Evolutionary conservation across 1,139 yeast genomes (phyloP).

Genomic region (Candida sp.): DNA sequence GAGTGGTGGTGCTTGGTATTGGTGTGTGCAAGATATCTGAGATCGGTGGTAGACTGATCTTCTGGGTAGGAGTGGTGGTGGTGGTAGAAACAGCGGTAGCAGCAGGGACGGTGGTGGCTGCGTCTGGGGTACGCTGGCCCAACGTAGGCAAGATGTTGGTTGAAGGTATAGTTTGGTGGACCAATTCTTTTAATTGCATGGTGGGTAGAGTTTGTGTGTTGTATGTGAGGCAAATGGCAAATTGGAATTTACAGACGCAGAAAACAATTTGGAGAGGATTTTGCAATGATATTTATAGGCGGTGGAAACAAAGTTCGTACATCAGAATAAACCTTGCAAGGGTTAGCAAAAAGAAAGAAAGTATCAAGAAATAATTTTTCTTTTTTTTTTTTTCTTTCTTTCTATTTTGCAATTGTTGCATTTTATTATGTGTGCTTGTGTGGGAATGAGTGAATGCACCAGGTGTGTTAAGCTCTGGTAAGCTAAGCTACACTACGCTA

Average conservation of each 20-base stretch:
- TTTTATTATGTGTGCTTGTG: background rate
- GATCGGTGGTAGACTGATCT: conserved; percentile 41
- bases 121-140: background rate
- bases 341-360: background rate
- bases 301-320: background rate
- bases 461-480: background rate
- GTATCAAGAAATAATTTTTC: conserved; percentile 1
- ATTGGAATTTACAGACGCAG: too few relatives aligned
- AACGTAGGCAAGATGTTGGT: background rate
- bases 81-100: background rate
- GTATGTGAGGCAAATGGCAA: background rate
- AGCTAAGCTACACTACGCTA: too few relatives aligned
- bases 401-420: conserved; percentile 3
- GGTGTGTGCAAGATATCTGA: conserved; percentile 29
- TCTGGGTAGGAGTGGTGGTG: conserved; percentile 13
- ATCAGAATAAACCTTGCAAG: background rate
- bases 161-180: conserved; percentile 6
- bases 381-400: background rate
- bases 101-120: background rate
- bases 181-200: conserved; percentile 11
- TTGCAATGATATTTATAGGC: background rate
- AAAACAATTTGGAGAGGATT: background rate
- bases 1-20: conserved; percentile 8
- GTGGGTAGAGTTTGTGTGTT: background rate
- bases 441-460: background rate